Evolutionary conservation across 192 early-diverging fungal genomes (phyloP), one percentile per base, ranked within the genome.

Genomic region (Lobosporangium transversale): DNA sequence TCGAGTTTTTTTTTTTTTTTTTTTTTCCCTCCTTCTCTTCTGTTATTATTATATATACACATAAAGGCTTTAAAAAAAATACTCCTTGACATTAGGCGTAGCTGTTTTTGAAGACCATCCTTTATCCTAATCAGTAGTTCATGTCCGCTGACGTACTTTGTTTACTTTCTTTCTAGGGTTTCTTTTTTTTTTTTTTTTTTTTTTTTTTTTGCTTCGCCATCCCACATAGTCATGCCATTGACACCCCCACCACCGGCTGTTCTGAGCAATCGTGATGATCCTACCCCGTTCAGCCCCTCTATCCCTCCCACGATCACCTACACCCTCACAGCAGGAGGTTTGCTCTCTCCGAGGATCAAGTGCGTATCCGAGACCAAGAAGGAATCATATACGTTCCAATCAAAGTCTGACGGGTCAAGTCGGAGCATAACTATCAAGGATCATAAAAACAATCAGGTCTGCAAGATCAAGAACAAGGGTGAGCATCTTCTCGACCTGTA

Each of bases 401-500:
- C 64, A 10, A 76, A 76, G 59, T 76, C 73, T 0, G 73, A 76
- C 20, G 17, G 40, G 0, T 35, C 29, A 45, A 76, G n/a, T 49
- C 43, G 73, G 8, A 76, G 51, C 40, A 76, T 76, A 59, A 62
- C 59, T 3, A 24, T 76, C 27, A 66, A 66, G 49, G 65, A 76
- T 45, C 53, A 62, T 40, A 55, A 76, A 43, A 51, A 33, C 45
- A 62, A 67, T 11, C 59, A 62, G 20, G 73, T 76, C 51, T 76
- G 73, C 43, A 76, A 76, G 48, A 37, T 76, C 37, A 76, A 67
- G 59, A 58, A 35, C 59, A 76, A 76, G 32, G 73, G 73, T 14
- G 73, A 76, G 33, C 59, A 76, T 31, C 73, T 76, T n/a, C 52
- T 76, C 2, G 73, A 76, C 48, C 58, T 76, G 2, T 62, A 67